Percentiles rank a stretch among this genome's conserved stretches.
Conservation (phyloP, 139 green algal species). For the Picochlorum sp. region DNA sequence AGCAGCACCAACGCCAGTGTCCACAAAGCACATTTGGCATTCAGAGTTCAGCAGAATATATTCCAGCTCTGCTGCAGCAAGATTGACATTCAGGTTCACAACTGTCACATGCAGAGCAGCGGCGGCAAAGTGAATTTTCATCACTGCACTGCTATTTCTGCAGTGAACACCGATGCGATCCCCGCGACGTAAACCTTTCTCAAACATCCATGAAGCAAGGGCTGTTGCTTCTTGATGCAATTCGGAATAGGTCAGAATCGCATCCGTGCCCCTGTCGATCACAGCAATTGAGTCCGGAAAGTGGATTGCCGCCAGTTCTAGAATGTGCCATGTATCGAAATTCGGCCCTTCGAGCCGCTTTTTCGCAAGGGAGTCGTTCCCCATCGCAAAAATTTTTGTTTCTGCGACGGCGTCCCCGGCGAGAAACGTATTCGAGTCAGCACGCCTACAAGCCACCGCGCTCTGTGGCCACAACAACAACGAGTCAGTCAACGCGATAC, state of each 20-base stretch:
- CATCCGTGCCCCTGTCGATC: conserved; percentile 19
- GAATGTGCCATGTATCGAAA: conserved; percentile 20
- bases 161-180: conserved; percentile 53
- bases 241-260: conserved; percentile 21
- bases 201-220: conserved; percentile 20
- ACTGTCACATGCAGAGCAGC: conserved; percentile 54
- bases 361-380: too few relatives aligned
- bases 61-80: conserved; percentile 53
- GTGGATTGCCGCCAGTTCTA: conserved; percentile 23
- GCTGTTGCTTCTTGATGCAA: conserved; percentile 13
- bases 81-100: conserved; percentile 71
- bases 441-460: too few relatives aligned
- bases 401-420: too few relatives aligned
- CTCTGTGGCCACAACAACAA: too few relatives aligned
- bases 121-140: conserved; percentile 64
- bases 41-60: conserved; percentile 53
- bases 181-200: conserved; percentile 24
- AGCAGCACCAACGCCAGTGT: conserved; percentile 7
- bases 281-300: conserved; percentile 30
- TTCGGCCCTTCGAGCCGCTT: not conserved
- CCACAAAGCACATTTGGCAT: conserved; percentile 35
- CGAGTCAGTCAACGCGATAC: too few relatives aligned
- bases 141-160: conserved; percentile 42
- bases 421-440: too few relatives aligned
- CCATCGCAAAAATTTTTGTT: too few relatives aligned